A percentile compares a stretch with the other conserved stretches of the same genome.
Evolutionary conservation across 2,329 filamentous ascomycete species (phyloP).

Genomic region (Lachnellula hyalina): DNA sequence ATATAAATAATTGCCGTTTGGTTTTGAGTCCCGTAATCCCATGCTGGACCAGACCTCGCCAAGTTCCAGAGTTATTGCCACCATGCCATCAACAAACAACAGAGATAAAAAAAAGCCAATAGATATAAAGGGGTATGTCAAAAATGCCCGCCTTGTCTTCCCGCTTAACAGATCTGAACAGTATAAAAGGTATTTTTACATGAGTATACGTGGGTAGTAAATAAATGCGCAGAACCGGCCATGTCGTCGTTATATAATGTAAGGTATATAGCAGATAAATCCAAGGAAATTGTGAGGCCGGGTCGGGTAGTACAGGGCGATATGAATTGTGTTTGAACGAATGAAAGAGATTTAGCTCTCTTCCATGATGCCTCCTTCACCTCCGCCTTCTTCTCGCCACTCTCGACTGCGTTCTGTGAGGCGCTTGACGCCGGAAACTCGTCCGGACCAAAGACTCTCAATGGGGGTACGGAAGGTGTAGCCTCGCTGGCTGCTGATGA

Average conservation of each 20-base stretch:
- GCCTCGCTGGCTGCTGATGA: constrained; percentile 89
- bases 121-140: constrained; percentile 2
- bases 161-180: not conserved
- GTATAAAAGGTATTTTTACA: constrained; percentile 1
- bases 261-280: not conserved
- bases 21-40: not conserved
- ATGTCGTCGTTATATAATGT: constrained; percentile 4
- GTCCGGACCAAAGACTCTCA: constrained; percentile 81
- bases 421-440: constrained; percentile 73
- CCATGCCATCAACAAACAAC: constrained; percentile 17
- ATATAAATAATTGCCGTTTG: not conserved
- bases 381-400: constrained; percentile 73
- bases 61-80: not conserved
- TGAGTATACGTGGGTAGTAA: not conserved
- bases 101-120: not conserved
- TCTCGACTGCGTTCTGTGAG: constrained; percentile 80
- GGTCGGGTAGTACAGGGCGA: not conserved
- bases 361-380: constrained; percentile 30
- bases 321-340: not conserved
- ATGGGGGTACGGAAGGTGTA: constrained; percentile 90
- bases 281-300: not conserved
- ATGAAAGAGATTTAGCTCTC: constrained; percentile 21
- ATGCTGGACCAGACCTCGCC: not conserved
- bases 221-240: constrained; percentile 3
- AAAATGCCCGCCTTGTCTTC: not conserved